Conservation (phyloP, 1,284 basidiomycete genomes). For the Puccinia horiana region DNA sequence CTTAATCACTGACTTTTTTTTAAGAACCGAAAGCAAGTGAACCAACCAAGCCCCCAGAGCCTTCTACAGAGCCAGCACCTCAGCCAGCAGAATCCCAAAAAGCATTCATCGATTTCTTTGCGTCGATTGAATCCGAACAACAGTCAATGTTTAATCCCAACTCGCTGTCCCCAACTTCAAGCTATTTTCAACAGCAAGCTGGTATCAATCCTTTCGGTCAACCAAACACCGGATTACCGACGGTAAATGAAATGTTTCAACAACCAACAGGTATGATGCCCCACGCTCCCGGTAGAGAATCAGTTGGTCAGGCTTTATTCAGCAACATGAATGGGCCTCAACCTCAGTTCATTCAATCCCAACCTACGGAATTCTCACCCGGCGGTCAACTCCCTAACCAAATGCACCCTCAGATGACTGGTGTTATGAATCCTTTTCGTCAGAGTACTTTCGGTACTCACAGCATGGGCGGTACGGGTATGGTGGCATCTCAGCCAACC, state of each 20-base stretch:
- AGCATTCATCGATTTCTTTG: conserved; percentile 82
- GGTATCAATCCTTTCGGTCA: conserved; percentile 50
- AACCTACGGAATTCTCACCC: conserved; percentile 59
- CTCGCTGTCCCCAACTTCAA: conserved; percentile 54
- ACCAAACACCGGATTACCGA: conserved; percentile 2
- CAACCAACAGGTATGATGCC: conserved; percentile 60
- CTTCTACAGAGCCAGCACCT: conserved; percentile 49
- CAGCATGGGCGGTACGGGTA: neutral
- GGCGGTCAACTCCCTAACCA: conserved; percentile 63
- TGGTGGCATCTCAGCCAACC: conserved; percentile 46
- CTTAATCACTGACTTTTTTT: neutral
- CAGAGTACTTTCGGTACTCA: conserved; percentile 48
- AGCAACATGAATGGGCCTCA: conserved; percentile 63
- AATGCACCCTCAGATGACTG: conserved; percentile 72
- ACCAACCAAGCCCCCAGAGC: conserved; percentile 14
- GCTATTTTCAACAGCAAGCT: conserved; percentile 33
- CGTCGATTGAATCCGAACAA: conserved; percentile 81
- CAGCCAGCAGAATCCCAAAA: conserved; percentile 57
- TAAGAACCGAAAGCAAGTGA: conserved; percentile 46
- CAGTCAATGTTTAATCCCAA: conserved; percentile 71
- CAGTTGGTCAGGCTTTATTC: conserved; percentile 66
- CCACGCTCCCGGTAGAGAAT: conserved; percentile 61
- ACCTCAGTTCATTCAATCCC: conserved; percentile 54
- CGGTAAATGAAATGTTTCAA: conserved; percentile 53
- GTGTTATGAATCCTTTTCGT: conserved; percentile 65